Evolutionary conservation across 108 stramenopile species (phyloP).

Genomic region (Chaetoceros muelleri): DNA sequence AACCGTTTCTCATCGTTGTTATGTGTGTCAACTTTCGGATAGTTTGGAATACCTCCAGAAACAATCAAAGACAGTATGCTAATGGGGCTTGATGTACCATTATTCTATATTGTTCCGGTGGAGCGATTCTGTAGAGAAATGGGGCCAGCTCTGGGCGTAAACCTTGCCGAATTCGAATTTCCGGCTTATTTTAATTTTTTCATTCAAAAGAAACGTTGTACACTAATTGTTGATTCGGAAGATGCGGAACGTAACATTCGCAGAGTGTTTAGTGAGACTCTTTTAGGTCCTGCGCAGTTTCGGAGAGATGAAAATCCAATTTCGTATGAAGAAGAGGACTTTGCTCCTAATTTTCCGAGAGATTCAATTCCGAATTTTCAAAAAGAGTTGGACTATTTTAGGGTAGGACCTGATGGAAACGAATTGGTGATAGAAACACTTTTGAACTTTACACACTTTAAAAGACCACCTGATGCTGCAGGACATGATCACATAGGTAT

Average conservation of each 20-base stretch:
- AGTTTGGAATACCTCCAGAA: constrained; percentile 93
- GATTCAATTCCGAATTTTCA: constrained; percentile 80
- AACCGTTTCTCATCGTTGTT: background rate
- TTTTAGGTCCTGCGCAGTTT: constrained; percentile 72
- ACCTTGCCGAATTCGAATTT: constrained; percentile 94
- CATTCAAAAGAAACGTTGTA: constrained; percentile 70
- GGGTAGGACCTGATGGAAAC: constrained; percentile 69
- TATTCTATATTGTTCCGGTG: constrained; percentile 84
- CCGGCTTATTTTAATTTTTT: constrained; percentile 95
- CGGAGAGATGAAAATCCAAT: constrained; percentile 37
- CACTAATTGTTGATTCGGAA: constrained; percentile 72
- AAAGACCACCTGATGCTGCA: constrained; percentile 27
- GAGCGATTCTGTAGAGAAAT: constrained; percentile 86
- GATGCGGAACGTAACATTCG: constrained; percentile 77
- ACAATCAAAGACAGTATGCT: constrained; percentile 94
- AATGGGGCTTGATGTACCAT: constrained; percentile 70
- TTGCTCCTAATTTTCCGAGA: constrained; percentile 59
- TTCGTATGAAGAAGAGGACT: constrained; percentile 64
- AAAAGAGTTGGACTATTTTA: constrained; percentile 82
- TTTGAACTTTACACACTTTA: constrained; percentile 72
- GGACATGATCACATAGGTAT: constrained; percentile 53
- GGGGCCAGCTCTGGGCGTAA: constrained; percentile 85
- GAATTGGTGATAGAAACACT: constrained; percentile 71
- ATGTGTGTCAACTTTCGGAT: background rate
- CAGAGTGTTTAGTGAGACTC: constrained; percentile 73